Evolutionary conservation across 495 filamentous ascomycete species (phyloP).

Genomic region (Podospora tetraspora): DNA sequence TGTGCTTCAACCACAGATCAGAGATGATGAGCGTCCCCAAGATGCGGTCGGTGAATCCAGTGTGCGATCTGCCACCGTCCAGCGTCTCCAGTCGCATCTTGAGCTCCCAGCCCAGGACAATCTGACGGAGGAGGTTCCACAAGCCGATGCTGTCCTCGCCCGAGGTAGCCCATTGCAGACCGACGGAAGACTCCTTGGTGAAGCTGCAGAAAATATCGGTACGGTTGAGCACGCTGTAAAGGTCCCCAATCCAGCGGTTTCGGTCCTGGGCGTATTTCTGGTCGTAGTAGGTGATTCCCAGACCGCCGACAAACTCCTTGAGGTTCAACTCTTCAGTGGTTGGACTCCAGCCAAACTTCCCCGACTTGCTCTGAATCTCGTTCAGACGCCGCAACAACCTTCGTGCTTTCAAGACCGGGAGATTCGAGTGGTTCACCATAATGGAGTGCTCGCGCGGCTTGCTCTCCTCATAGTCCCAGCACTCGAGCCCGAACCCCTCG

Average conservation of each 20-base stretch:
- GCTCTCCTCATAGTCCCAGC: conserved; percentile 4
- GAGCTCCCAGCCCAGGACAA: conserved; percentile 2
- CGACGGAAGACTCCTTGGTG: neutral
- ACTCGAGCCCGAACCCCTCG: neutral
- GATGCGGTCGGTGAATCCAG: neutral
- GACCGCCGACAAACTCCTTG: neutral
- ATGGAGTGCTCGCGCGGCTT: neutral
- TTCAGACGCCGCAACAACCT: neutral
- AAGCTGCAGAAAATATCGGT: neutral
- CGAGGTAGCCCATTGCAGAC: neutral
- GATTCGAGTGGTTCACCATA: conserved; percentile 2
- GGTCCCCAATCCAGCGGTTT: neutral
- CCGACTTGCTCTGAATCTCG: conserved; percentile 1
- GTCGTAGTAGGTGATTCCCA: neutral
- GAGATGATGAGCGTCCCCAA: conserved; percentile 1
- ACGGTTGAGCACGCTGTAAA: neutral
- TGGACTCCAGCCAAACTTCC: conserved; percentile 1
- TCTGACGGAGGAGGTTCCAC: neutral
- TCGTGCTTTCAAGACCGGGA: neutral
- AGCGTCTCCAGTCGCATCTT: neutral
- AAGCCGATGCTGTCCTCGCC: neutral
- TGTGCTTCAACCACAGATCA: neutral
- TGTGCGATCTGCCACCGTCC: neutral
- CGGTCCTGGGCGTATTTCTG: neutral
- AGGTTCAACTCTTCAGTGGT: neutral